Evolutionary conservation across 768 basidiomycete genomes (phyloP), one percentile per base, ranked within the genome.

Genomic region (Cubamyces sp.): DNA sequence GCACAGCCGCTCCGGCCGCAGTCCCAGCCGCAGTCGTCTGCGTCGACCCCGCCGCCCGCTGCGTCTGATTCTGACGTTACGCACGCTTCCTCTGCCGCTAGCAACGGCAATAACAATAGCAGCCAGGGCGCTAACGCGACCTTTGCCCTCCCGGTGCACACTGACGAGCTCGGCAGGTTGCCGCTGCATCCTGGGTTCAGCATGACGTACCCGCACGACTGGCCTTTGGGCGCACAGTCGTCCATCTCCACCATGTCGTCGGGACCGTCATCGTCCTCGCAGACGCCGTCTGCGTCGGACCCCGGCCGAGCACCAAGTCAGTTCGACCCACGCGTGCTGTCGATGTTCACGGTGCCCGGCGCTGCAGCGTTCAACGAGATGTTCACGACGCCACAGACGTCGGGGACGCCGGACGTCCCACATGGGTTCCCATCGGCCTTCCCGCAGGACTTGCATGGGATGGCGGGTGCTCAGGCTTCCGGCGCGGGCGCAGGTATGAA

Each of bases 101-200:
- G 66, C 51, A 62, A 69, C 23, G 66, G 60, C 64, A 59, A 55
- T 1, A 47, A n/a, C n/a, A n/a, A n/a, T n/a, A n/a, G n/a, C n/a
- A n/a, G 23, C 58, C 23, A n/a, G 28, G 25, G 42, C 41, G 18
- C 8, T 11, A 39, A 37, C 48, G 23, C 53, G 53, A 52, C 66
- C 3, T 76, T 74, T 60, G 69, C 77, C 16, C 74, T 87, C 4
- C 86, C 87, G 0, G 78, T 85, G 68, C 83, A 86, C 66, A 81
- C 78, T 67, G 81, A 80, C 48, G 86, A 87, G 57, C 73, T 87
- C 7, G 86, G 85, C 3, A 75, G 82, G 42, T 71, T 87, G 0
- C 87, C 86, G 0, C 41, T 81, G 15, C 77, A 81, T 49, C 69
- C 70, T 3, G 62, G 56, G 3, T 61, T 65, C 57, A 54, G 34